These are phyloP conservation scores for Talaromyces nanjingensis DNA, from an alignment of 495 filamentous ascomycete species.

Conservation along the genomic window DNA sequence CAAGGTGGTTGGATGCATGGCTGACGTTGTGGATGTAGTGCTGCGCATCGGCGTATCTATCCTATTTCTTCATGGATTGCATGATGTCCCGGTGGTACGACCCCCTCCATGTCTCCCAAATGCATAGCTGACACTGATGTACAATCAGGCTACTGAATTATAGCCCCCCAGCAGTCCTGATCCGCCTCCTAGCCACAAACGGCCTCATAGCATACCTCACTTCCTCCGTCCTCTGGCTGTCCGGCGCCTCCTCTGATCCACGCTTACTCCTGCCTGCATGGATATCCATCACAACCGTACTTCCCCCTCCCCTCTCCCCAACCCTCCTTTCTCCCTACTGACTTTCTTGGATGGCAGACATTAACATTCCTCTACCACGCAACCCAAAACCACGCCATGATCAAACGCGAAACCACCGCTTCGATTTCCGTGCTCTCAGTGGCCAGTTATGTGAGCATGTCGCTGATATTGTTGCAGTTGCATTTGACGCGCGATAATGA, in stretches of 20 bases:
- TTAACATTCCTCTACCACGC: constrained; percentile 74
- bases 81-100: constrained; percentile 86
- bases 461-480: constrained; percentile 59
- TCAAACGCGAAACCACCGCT: constrained; percentile 71
- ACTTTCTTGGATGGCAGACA: constrained; percentile 47
- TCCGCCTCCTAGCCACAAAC: constrained; percentile 74
- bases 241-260: constrained; percentile 66
- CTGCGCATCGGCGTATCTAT: constrained; percentile 74
- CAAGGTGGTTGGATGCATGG: background rate
- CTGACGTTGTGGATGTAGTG: constrained; percentile 42
- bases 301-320: too few species aligned
- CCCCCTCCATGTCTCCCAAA: background rate
- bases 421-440: constrained; percentile 71
- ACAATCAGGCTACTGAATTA: constrained; percentile 72
- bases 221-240: constrained; percentile 70
- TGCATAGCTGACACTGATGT: background rate
- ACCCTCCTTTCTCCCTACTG: too few species aligned
- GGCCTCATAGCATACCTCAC: constrained; percentile 75
- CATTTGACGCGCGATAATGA: constrained; percentile 60
- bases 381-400: constrained; percentile 73
- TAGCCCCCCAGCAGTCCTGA: constrained; percentile 75
- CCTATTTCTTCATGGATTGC: constrained; percentile 86
- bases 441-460: constrained; percentile 70
- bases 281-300: constrained; percentile 75
- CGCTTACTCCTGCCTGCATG: constrained; percentile 76